phyloP scores from a whole-genome alignment of 345 rosid species.

The Psidium guajava region DNA sequence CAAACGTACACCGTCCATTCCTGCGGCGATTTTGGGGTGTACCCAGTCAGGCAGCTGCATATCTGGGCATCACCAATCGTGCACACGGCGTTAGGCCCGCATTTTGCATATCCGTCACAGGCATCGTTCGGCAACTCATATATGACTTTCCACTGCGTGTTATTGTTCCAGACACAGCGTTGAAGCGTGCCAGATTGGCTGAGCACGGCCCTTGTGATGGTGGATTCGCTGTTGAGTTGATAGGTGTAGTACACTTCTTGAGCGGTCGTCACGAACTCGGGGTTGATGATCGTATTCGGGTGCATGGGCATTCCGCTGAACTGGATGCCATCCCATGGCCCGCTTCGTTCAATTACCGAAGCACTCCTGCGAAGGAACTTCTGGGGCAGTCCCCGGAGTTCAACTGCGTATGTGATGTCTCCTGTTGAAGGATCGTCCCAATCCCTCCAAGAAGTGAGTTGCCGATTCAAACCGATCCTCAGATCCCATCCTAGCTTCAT shows the following conservation, averaged over 20 bases:
- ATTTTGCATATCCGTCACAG: not conserved
- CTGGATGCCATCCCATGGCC: slow-evolving; percentile 23
- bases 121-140: not conserved
- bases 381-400: slow-evolving; percentile 20
- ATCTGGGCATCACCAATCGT: not conserved
- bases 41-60: slow-evolving; percentile 5
- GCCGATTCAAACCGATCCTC: not conserved
- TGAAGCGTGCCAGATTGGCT: not conserved
- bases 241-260: not conserved
- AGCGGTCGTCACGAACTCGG: not conserved
- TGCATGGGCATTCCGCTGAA: not conserved
- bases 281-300: not conserved
- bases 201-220: not conserved
- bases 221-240: not conserved
- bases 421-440: slow-evolving; percentile 25
- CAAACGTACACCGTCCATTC: not conserved
- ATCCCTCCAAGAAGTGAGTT: slow-evolving; percentile 28
- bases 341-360: not conserved
- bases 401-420: not conserved
- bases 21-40: not conserved
- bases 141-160: not conserved
- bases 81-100: slow-evolving; percentile 1
- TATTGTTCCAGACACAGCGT: not conserved
- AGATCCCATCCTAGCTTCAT: slow-evolving; percentile 3
- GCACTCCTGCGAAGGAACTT: slow-evolving; percentile 2